Percentiles rank a stretch among this genome's conserved stretches.
Conservation (phyloP, 352 stramenopile genomes). For the Discostella stelligera region DNA sequence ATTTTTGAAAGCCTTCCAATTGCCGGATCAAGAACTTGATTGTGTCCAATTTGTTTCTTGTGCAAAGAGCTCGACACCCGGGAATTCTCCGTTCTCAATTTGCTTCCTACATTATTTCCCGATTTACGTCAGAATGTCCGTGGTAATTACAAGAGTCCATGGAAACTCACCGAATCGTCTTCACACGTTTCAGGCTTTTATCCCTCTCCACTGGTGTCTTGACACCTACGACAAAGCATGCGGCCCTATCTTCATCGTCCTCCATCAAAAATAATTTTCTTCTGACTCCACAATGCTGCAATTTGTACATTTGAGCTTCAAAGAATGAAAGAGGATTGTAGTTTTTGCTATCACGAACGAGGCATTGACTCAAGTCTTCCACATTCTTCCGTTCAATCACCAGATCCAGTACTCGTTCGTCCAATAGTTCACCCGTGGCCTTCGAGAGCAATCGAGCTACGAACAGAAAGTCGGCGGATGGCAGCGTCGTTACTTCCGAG, state of each 20-base stretch:
- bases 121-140: background rate
- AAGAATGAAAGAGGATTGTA: slow-evolving; percentile 31
- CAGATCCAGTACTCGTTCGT: slow-evolving; percentile 36
- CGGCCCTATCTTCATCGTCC: slow-evolving; percentile 18
- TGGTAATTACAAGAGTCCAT: slow-evolving; percentile 1
- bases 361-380: slow-evolving; percentile 17
- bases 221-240: background rate
- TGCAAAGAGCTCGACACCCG: slow-evolving; percentile 35
- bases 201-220: slow-evolving; percentile 13
- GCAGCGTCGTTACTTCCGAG: slow-evolving; percentile 25
- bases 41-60: slow-evolving; percentile 12
- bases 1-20: slow-evolving; percentile 21
- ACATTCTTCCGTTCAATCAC: slow-evolving; percentile 33
- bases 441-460: slow-evolving; percentile 32
- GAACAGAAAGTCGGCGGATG: slow-evolving; percentile 37
- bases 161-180: slow-evolving; percentile 15
- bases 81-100: slow-evolving; percentile 23
- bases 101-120: slow-evolving; percentile 1
- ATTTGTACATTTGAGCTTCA: slow-evolving; percentile 38
- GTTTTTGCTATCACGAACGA: slow-evolving; percentile 17
- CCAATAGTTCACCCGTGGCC: slow-evolving; percentile 22
- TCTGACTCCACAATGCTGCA: slow-evolving; percentile 29
- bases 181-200: slow-evolving; percentile 29
- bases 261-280: slow-evolving; percentile 43
- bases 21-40: slow-evolving; percentile 34